Evolutionary conservation across 371 early-diverging fungal genomes (phyloP).

Genomic region (Mucor plumbeus): DNA sequence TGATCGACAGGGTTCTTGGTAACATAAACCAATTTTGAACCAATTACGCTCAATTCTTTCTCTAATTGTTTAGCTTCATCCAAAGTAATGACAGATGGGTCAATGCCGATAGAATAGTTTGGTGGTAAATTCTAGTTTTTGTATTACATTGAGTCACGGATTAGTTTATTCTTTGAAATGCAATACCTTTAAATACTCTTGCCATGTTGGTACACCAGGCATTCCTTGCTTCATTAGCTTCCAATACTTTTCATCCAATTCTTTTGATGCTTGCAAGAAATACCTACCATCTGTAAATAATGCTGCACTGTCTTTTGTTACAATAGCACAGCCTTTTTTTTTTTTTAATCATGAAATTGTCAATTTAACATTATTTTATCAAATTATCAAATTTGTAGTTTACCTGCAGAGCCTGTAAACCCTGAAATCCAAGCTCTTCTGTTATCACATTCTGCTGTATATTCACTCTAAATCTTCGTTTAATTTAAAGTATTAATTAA

Average conservation of each 20-base stretch:
- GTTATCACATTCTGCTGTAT: conserved; percentile 87
- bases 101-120: conserved; percentile 77
- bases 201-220: conserved; percentile 84
- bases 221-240: conserved; percentile 91
- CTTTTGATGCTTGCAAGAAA: conserved; percentile 94
- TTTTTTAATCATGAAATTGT: conserved; percentile 15
- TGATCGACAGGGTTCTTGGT: conserved; percentile 76
- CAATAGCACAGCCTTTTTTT: conserved; percentile 74
- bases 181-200: conserved; percentile 80
- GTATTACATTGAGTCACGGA: background rate
- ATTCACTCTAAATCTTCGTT: conserved; percentile 79
- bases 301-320: conserved; percentile 73
- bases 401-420: conserved; percentile 96
- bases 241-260: conserved; percentile 86
- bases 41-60: conserved; percentile 18
- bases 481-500: background rate
- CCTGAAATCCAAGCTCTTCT: conserved; percentile 90
- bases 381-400: background rate
- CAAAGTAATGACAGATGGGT: conserved; percentile 75
- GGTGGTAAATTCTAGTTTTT: conserved; percentile 56
- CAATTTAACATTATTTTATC: background rate
- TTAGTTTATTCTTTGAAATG: no score
- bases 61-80: conserved; percentile 16
- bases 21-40: conserved; percentile 59
- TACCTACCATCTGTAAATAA: conserved; percentile 99